Percentiles rank a stretch among this genome's conserved stretches.
phyloP scores from a whole-genome alignment of 208 protist genomes.

The Trypanosoma vivax region DNA sequence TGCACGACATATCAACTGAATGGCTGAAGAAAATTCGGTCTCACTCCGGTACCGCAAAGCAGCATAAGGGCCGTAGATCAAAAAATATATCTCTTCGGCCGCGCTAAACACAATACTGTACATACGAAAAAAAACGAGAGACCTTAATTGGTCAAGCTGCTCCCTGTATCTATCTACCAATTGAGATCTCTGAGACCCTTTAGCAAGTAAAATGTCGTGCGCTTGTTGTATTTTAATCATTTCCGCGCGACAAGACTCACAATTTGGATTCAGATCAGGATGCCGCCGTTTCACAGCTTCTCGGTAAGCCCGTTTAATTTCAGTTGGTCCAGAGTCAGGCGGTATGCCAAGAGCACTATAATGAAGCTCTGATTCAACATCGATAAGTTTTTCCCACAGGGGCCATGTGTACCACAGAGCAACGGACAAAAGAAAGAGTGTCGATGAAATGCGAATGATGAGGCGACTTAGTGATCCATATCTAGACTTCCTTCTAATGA shows the following conservation, averaged over 20 bases:
- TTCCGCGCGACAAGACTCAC: slow-evolving; percentile 49
- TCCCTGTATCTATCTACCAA: slow-evolving; percentile 64
- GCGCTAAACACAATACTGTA: slow-evolving; percentile 64
- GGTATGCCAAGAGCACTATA: slow-evolving; percentile 48
- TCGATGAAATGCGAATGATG: slow-evolving; percentile 14
- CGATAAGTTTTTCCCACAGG: slow-evolving; percentile 68
- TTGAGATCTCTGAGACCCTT: slow-evolving; percentile 44
- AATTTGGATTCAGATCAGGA: slow-evolving; percentile 75
- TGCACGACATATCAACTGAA: slow-evolving; percentile 32
- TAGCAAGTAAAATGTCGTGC: slow-evolving; percentile 65
- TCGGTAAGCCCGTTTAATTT: slow-evolving; percentile 78
- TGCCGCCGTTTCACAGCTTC: slow-evolving; percentile 68
- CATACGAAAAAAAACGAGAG: slow-evolving; percentile 65
- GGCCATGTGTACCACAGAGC: slow-evolving; percentile 54
- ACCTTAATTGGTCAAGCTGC: slow-evolving; percentile 50
- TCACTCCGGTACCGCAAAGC: not conserved
- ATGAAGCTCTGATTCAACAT: slow-evolving; percentile 59
- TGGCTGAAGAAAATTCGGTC: slow-evolving; percentile 4
- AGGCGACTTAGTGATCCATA: slow-evolving; percentile 31
- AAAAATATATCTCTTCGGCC: slow-evolving; percentile 45
- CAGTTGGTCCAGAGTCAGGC: slow-evolving; percentile 24
- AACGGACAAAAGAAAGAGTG: slow-evolving; percentile 26
- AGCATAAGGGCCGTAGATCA: slow-evolving; percentile 10
- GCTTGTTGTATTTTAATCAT: slow-evolving; percentile 69
- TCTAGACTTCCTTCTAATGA: slow-evolving; percentile 38